Evolutionary conservation across 352 stramenopile species (phyloP).

Genomic region (Phytopythium vexans): DNA sequence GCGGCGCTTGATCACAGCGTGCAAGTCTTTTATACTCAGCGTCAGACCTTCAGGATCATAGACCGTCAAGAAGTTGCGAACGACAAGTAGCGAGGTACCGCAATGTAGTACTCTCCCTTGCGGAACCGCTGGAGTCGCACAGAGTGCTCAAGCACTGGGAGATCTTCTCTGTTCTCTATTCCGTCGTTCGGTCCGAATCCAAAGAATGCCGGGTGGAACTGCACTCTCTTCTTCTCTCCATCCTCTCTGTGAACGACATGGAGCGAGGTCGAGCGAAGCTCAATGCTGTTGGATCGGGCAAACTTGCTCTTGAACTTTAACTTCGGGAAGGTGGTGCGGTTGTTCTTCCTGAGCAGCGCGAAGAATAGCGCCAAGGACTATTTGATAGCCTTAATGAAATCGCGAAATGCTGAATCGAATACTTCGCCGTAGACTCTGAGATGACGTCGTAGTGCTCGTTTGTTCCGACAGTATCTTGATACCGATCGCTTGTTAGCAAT

Average conservation of each 20-base stretch:
- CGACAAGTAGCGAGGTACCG: conserved; percentile 6
- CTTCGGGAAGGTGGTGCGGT: conserved; percentile 8
- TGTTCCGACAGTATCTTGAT: conserved; percentile 12
- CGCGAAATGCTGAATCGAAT: conserved; percentile 5
- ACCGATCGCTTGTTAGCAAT: conserved; percentile 7
- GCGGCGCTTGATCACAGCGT: background rate
- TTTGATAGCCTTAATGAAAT: conserved; percentile 11
- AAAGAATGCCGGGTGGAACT: conserved; percentile 11
- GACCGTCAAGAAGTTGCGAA: conserved; percentile 8
- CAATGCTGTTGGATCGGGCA: conserved; percentile 9
- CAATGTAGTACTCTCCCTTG: conserved; percentile 14
- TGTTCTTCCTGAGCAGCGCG: background rate
- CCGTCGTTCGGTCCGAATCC: conserved; percentile 7
- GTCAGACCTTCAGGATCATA: conserved; percentile 8
- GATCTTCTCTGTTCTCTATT: conserved; percentile 9
- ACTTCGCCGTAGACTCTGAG: conserved; percentile 7
- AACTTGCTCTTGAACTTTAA: conserved; percentile 18
- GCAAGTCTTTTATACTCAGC: conserved; percentile 4
- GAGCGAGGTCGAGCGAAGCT: background rate
- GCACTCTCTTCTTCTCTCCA: background rate
- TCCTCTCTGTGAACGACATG: background rate
- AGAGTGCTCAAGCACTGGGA: conserved; percentile 2
- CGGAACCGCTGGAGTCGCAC: conserved; percentile 11
- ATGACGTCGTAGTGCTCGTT: conserved; percentile 1
- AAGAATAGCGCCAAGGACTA: conserved; percentile 8